These are phyloP conservation scores for Kazachstania sp. DNA, from an alignment of 1,139 yeast genomes.

Conservation along the genomic window DNA sequence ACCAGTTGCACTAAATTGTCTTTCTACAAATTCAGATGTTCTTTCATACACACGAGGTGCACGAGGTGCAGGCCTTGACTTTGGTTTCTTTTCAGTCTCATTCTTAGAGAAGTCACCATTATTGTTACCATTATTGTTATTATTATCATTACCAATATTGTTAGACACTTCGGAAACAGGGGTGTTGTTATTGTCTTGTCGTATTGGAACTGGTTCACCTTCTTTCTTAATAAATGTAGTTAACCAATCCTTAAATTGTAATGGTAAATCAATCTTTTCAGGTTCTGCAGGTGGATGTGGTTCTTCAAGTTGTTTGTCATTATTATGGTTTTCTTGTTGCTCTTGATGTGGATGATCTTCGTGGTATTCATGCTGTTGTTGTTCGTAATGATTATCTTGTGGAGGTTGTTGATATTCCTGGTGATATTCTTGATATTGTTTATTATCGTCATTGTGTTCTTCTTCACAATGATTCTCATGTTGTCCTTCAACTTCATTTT, in stretches of 20 bases:
- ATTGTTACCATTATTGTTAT: too few species aligned
- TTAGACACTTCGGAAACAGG: not conserved
- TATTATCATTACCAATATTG: not conserved
- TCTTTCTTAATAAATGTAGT: conserved; percentile 15
- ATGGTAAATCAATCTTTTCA: conserved; percentile 13
- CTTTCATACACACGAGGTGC: not conserved
- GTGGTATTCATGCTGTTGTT: not conserved
- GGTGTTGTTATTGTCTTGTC: not conserved
- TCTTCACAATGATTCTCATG: not conserved
- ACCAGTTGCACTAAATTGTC: not conserved
- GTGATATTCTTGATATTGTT: not conserved
- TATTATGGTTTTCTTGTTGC: conserved; percentile 1
- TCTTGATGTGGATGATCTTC: conserved; percentile 5
- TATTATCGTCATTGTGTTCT: conserved; percentile 4
- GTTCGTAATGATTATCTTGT: not conserved
- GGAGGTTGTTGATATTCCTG: not conserved
- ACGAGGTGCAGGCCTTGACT: not conserved
- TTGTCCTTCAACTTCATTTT: not conserved
- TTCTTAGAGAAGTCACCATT: not conserved
- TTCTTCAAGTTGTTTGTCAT: conserved; percentile 14
- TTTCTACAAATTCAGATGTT: not conserved
- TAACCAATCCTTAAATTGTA: conserved; percentile 16
- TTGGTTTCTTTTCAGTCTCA: not conserved
- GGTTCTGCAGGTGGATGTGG: conserved; percentile 6
- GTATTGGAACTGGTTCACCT: not conserved